phyloP scores from a whole-genome alignment of 2,329 filamentous ascomycete genomes.

The Fusarium transvaalense region DNA sequence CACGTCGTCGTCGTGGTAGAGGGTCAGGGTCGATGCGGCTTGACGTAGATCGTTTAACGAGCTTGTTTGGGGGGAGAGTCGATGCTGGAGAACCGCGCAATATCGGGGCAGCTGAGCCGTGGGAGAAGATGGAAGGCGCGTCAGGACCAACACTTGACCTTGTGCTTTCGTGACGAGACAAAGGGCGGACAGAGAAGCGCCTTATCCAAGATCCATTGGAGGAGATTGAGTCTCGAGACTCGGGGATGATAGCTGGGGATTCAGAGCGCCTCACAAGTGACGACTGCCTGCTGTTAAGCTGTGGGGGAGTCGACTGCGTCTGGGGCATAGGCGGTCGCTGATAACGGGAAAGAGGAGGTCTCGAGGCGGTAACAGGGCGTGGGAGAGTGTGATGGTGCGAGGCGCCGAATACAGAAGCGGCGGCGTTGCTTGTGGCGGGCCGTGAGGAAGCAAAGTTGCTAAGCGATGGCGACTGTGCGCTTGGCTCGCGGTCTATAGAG shows the following conservation, averaged over 20 bases:
- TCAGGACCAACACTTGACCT: constrained; percentile 75
- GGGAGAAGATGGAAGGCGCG: constrained; percentile 75
- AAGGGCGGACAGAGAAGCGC: constrained; percentile 74
- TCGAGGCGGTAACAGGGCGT: constrained; percentile 51
- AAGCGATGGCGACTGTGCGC: constrained; percentile 44
- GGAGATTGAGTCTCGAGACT: constrained; percentile 69
- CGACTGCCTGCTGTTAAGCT: constrained; percentile 56
- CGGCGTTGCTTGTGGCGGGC: constrained; percentile 59
- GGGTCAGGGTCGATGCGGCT: constrained; percentile 60
- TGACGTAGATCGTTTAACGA: constrained; percentile 79
- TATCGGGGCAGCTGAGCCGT: constrained; percentile 76
- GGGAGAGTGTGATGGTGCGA: constrained; percentile 50
- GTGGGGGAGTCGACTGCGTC: constrained; percentile 57
- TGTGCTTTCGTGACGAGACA: constrained; percentile 73
- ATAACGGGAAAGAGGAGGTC: constrained; percentile 55
- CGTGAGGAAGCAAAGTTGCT: constrained; percentile 53
- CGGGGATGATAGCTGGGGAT: constrained; percentile 54
- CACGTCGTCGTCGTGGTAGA: constrained; percentile 61
- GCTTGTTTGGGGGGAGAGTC: constrained; percentile 75
- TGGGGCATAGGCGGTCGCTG: constrained; percentile 57
- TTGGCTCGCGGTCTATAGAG: constrained; percentile 54
- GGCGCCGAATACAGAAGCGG: constrained; percentile 50
- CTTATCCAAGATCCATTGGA: constrained; percentile 79
- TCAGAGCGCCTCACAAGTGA: constrained; percentile 59
- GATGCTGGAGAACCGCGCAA: constrained; percentile 54